Conservation (phyloP, 441 rosid genomes). For the Euphorbia corollata region DNA sequence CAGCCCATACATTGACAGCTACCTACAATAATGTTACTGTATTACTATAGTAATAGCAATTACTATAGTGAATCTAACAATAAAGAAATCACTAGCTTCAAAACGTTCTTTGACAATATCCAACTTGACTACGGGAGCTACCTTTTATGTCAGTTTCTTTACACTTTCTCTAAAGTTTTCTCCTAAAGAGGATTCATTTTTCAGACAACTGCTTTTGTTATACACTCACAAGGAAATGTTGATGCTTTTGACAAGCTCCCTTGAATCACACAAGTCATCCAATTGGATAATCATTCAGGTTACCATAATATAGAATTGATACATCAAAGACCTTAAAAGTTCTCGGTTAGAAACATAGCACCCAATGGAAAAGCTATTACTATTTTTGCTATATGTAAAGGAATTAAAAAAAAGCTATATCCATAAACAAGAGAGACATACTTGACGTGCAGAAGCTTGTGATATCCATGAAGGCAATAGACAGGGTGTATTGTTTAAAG, state of each 20-base stretch:
- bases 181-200: not conserved
- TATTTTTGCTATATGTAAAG: not conserved
- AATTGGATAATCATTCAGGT: not conserved
- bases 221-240: not conserved
- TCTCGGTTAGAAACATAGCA: not conserved
- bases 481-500: conserved; percentile 96
- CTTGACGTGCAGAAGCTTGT: conserved; percentile 92
- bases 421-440: conserved; percentile 28
- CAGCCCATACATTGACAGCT: too few relatives aligned
- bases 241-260: not conserved
- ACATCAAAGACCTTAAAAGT: not conserved
- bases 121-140: too few relatives aligned
- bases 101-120: too few relatives aligned
- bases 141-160: too few relatives aligned
- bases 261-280: not conserved
- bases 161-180: conserved; percentile 1
- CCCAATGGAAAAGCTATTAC: not conserved
- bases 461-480: conserved; percentile 97
- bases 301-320: not conserved
- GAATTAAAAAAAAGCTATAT: not conserved
- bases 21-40: too few relatives aligned
- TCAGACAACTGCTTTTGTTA: not conserved
- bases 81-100: too few relatives aligned
- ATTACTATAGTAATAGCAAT: too few relatives aligned
- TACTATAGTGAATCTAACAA: too few relatives aligned